Evolutionary conservation across 768 basidiomycete genomes (phyloP).

Genomic region (Mycena olivaceomarginata): DNA sequence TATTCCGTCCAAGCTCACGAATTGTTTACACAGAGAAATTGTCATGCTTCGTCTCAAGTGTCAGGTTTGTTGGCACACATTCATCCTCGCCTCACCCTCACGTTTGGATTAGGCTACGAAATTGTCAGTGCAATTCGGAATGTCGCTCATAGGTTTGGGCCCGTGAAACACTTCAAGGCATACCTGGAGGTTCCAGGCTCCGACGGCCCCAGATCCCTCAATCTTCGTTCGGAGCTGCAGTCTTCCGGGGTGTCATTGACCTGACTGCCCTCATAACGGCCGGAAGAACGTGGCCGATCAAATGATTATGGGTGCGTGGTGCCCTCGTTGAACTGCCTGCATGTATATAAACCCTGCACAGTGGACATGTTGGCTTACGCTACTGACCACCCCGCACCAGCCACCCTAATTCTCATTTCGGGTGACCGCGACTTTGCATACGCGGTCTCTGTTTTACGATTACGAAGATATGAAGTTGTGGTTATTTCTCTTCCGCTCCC

Average conservation of each 20-base stretch:
- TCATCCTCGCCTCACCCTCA: not conserved
- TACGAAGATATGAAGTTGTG: slow-evolving; percentile 72
- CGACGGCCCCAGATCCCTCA: slow-evolving; percentile 54
- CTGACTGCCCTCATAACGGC: slow-evolving; percentile 59
- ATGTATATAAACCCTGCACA: slow-evolving; percentile 46
- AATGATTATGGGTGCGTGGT: slow-evolving; percentile 67
- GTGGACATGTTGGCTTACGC: slow-evolving; percentile 83
- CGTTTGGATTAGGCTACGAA: slow-evolving; percentile 59
- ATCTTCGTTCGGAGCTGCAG: slow-evolving; percentile 67
- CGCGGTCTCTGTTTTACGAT: slow-evolving; percentile 73
- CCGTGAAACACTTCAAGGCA: slow-evolving; percentile 72
- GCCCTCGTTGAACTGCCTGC: not conserved
- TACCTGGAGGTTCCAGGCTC: slow-evolving; percentile 69
- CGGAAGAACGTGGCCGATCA: slow-evolving; percentile 67
- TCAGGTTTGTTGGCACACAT: slow-evolving; percentile 26
- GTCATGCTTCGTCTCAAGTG: slow-evolving; percentile 59
- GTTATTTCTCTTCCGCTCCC: slow-evolving; percentile 63
- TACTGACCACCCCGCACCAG: slow-evolving; percentile 73
- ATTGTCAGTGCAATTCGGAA: slow-evolving; percentile 67
- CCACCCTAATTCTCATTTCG: slow-evolving; percentile 78
- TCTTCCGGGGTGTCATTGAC: slow-evolving; percentile 67
- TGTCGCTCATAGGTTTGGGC: slow-evolving; percentile 69
- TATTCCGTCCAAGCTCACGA: not conserved
- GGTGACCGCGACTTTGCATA: slow-evolving; percentile 83
- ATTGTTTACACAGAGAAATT: slow-evolving; percentile 62